Base-by-base conservation (phyloP, 2,329 filamentous ascomycete genomes). In the Anisogramma anomala region DNA sequence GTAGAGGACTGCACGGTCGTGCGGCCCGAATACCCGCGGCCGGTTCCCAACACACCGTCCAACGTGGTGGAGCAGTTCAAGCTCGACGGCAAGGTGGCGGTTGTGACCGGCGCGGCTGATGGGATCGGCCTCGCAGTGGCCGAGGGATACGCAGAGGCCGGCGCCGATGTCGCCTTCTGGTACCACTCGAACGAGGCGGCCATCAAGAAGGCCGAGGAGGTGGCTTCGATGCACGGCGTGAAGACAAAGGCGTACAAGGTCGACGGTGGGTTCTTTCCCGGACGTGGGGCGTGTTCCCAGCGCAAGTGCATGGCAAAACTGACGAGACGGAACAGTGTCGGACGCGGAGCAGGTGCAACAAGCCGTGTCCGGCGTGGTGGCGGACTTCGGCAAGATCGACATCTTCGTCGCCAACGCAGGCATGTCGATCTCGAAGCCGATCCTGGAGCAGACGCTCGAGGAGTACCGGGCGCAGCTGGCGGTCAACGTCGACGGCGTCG, bases 361-460 rank as follows among this genome's bases (percentile, higher is more conserved):
- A 1, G 55, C 56, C 0, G 54, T 67, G 3, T 48, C 42, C 0
- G 52, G 57, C 13, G 59, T 65, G 0, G 54, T 59, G 6, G 33
- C 50, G 3, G 60, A 64, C n/a, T 66, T 67, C 44, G 63, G 62
- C 6, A 59, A 52, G 35, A 56, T 68, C 3, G 65, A 68, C 48
- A 58, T 60, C 2, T 62, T 67, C 20, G 51, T 66, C 25, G 62
- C 65, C 6, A 66, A 68, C 37, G 63, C 65, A 49, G 58, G 68
- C 14, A 71, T 69, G 56, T 65, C 65, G 4, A 71, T 69, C 22
- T 71, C 67, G 0, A 74, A 76, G 50, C 65, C 69, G 0, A 66
- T 77, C 11, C 55, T 74, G 1, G 72, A 77, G 36, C 65, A 68
- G 47, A 67, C 63, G 0, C 50, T 74, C 0, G 63, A 69, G 3